Base-by-base conservation (phyloP, 768 basidiomycete genomes). In the Lactarius trivialis region DNA sequence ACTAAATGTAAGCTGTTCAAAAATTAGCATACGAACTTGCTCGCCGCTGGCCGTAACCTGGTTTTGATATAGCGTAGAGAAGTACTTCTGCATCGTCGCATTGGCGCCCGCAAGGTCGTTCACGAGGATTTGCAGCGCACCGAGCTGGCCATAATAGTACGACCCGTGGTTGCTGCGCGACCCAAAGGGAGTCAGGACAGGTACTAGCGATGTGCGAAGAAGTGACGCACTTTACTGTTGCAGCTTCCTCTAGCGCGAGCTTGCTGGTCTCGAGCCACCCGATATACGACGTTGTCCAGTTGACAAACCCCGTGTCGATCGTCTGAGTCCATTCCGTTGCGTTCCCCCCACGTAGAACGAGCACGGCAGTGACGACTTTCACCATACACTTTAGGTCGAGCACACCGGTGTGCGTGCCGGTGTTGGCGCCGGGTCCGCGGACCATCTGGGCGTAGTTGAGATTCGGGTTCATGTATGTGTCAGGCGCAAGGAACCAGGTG, bases 401-500 rank as follows among this genome's bases (percentile, higher is more conserved):
- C 33, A 54, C 33, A 54, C 53, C 33, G 8, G 53, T 54, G 45
- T 61, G 59, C 37, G 26, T 39, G 32, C 37, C 37, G 11, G 1
- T 32, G 19, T 48, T 21, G 24, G 45, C 45, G 6, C 58, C 45
- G 1, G 68, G 68, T 21, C 68, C 68, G 12, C 68, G 67, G 12
- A 48, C 7, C 14, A 69, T 51, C 50, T 67, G 62, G n/a, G 56
- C 62, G 36, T 59, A 63, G 51, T 63, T 59, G 15, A 63, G 64
- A 34, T 68, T 66, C 11, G 74, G 74, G 59, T 71, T 74, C 73
- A 75, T 74, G 34, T 53, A 50, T 14, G 73, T 73, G 4, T 50
- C 65, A 1, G 60, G 51, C 45, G 74, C 66, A 54, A 72, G 57
- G 71, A 76, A 75, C 69, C 71, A 75, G 17, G 73, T 75, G 24